These are phyloP conservation scores for Harringtonia lauricola DNA, from an alignment of 2,329 filamentous ascomycete genomes.

Conservation along the genomic window DNA sequence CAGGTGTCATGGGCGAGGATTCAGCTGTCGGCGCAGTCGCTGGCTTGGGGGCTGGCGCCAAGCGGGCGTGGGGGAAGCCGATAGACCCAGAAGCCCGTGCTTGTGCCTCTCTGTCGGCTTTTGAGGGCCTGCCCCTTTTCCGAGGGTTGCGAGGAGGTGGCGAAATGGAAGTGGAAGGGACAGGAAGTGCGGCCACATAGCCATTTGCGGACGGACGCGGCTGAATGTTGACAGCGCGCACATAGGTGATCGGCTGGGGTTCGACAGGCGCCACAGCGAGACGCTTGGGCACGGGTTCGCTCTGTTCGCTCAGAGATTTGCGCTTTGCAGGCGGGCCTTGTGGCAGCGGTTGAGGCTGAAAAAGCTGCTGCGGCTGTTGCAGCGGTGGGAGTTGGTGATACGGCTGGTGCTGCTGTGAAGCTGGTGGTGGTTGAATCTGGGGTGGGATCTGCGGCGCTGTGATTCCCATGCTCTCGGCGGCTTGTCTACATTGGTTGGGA, in stretches of 20 bases:
- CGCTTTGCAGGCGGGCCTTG: slow-evolving; percentile 15
- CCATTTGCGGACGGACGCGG: slow-evolving; percentile 19
- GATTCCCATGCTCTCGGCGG: slow-evolving; percentile 18
- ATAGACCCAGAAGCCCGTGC: slow-evolving; percentile 12
- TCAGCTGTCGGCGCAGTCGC: neutral
- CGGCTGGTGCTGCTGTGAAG: neutral
- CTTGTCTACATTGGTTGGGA: slow-evolving; percentile 21
- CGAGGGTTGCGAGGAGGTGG: slow-evolving; percentile 9
- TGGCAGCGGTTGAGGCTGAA: slow-evolving; percentile 11
- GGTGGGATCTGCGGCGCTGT: neutral
- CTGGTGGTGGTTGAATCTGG: slow-evolving; percentile 11
- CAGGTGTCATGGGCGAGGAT: neutral
- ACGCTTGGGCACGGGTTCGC: slow-evolving; percentile 20
- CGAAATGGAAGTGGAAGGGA: neutral
- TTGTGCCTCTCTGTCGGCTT: slow-evolving; percentile 19
- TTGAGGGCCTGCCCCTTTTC: slow-evolving; percentile 23
- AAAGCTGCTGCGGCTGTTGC: slow-evolving; percentile 15
- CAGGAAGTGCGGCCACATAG: slow-evolving; percentile 7
- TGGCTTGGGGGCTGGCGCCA: slow-evolving; percentile 8
- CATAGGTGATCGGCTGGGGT: slow-evolving; percentile 1
- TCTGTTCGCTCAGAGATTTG: slow-evolving; percentile 18
- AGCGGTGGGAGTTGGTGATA: neutral
- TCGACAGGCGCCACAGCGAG: slow-evolving; percentile 16
- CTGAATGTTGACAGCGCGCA: slow-evolving; percentile 17
- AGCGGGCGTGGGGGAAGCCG: neutral